A percentile compares a stretch with the other conserved stretches of the same genome.
Evolutionary conservation across 345 rosid genomes (phyloP).

Genomic region (Corchorus capsularis): DNA sequence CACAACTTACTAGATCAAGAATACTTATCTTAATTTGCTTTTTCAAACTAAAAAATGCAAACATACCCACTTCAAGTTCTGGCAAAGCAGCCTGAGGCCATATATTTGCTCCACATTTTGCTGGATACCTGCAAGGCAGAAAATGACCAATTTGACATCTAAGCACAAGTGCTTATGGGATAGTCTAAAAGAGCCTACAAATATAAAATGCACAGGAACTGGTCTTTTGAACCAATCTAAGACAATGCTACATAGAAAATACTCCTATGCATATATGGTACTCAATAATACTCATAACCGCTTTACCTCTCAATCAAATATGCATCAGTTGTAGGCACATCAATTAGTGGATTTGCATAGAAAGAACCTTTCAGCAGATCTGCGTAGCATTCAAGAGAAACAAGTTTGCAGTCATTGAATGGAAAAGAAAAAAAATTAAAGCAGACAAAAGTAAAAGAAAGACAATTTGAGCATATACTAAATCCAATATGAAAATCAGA

Average conservation of each 20-base stretch:
- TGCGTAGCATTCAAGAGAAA: constrained; percentile 35
- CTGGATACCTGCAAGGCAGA: constrained; percentile 68
- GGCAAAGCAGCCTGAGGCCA: constrained; percentile 79
- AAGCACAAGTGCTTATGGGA: neutral
- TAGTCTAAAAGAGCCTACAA: neutral
- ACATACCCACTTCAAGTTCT: constrained; percentile 81
- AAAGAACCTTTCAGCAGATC: constrained; percentile 84
- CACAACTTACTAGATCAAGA: neutral
- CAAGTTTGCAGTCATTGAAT: neutral
- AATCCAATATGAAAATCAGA: neutral
- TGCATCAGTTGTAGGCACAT: constrained; percentile 67
- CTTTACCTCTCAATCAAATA: constrained; percentile 56
- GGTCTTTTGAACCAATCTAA: neutral
- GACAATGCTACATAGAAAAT: neutral
- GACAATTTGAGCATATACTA: neutral
- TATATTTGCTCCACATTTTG: constrained; percentile 86
- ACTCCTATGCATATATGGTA: constrained; percentile 10
- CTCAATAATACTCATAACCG: neutral
- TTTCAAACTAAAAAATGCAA: constrained; percentile 19
- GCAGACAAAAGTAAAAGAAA: neutral
- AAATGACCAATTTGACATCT: constrained; percentile 15
- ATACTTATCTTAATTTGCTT: constrained; percentile 8
- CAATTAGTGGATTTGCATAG: constrained; percentile 81
- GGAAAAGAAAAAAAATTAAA: neutral
- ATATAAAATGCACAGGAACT: neutral